Conservation (phyloP, 2,329 filamentous ascomycete genomes). For the Cladosporium velox region DNA sequence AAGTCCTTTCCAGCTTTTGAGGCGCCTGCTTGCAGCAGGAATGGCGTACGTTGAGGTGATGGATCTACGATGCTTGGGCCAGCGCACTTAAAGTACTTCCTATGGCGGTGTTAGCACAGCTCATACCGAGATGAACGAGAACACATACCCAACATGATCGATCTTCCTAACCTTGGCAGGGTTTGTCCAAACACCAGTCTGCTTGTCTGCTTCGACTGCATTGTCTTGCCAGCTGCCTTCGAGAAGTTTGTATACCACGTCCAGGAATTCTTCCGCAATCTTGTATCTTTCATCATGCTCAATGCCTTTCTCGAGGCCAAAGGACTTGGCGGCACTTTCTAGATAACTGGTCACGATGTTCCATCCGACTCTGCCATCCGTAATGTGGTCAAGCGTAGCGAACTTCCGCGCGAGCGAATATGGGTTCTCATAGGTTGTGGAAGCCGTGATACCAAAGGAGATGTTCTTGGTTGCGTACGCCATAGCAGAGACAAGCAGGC, state of each 20-base stretch:
- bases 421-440: constrained; percentile 42
- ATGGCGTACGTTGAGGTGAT: constrained; percentile 59
- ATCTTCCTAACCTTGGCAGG: constrained; percentile 59
- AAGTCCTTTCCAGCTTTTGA: constrained; percentile 50
- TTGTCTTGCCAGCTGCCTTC: constrained; percentile 36
- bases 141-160: constrained; percentile 29
- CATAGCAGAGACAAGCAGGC: constrained; percentile 46
- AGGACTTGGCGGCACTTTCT: constrained; percentile 51
- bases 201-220: constrained; percentile 53
- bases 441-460: constrained; percentile 41
- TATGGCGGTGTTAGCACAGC: constrained; percentile 2
- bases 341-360: constrained; percentile 55
- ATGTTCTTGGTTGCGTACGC: constrained; percentile 49
- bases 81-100: constrained; percentile 47
- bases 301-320: constrained; percentile 48
- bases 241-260: constrained; percentile 35
- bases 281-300: constrained; percentile 53
- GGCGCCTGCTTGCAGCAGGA: constrained; percentile 55
- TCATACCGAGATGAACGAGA: no score
- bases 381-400: constrained; percentile 42
- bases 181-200: constrained; percentile 60
- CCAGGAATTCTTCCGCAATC: constrained; percentile 50
- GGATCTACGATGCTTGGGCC: constrained; percentile 55
- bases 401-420: constrained; percentile 40
- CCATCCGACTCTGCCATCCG: constrained; percentile 46